A percentile compares a stretch with the other conserved stretches of the same genome.
These are phyloP conservation scores for Turnera subulata DNA, from an alignment of 345 rosid genomes.

Conservation along the genomic window DNA sequence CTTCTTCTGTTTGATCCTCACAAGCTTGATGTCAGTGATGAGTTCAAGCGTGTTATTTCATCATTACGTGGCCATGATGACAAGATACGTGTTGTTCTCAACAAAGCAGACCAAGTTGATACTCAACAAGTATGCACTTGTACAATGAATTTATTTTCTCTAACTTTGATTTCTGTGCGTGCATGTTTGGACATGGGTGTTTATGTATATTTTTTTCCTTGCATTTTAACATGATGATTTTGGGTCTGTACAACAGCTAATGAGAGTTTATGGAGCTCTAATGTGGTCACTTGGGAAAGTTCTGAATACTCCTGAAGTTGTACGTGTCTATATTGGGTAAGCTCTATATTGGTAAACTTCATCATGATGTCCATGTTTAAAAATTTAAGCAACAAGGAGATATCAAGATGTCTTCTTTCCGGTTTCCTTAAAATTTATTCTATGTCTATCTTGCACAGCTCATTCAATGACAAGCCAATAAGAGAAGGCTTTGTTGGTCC, in stretches of 20 bases:
- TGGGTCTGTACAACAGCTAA: slow-evolving; percentile 46
- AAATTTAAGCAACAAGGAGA: too few relatives aligned
- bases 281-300: slow-evolving; percentile 99
- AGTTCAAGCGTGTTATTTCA: slow-evolving; percentile 93
- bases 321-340: slow-evolving; percentile 94
- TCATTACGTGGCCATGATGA: slow-evolving; percentile 95
- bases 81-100: slow-evolving; percentile 92
- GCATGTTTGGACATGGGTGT: neutral
- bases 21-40: slow-evolving; percentile 92
- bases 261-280: slow-evolving; percentile 98
- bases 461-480: slow-evolving; percentile 91
- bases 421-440: slow-evolving; percentile 5
- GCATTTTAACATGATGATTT: slow-evolving; percentile 10
- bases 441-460: slow-evolving; percentile 42
- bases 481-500: slow-evolving; percentile 76
- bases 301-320: slow-evolving; percentile 88
- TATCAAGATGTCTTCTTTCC: slow-evolving; percentile 1
- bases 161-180: slow-evolving; percentile 1
- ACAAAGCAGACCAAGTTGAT: slow-evolving; percentile 94
- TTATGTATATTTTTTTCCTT: neutral
- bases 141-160: neutral
- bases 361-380: neutral
- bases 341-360: slow-evolving; percentile 6
- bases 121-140: slow-evolving; percentile 68
- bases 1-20: slow-evolving; percentile 94